phyloP scores from a whole-genome alignment of 306 rosid species.

The Fragaria iinumae region DNA sequence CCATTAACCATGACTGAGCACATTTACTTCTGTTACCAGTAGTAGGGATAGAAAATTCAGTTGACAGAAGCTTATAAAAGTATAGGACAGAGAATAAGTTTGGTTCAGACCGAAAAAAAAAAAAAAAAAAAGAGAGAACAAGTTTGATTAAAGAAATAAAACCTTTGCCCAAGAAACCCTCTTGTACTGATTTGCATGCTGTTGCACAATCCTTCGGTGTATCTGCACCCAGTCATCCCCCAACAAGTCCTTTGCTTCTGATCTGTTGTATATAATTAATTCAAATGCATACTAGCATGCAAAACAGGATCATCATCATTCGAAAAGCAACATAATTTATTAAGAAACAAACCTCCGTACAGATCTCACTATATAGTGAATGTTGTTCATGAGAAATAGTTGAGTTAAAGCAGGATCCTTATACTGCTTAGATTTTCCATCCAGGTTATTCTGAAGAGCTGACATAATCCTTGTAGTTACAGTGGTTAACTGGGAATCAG shows the following conservation, averaged over 20 bases:
- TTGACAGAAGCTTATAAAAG: background rate
- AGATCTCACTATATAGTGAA: slow-evolving; percentile 96
- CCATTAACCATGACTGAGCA: background rate
- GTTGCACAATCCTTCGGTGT: slow-evolving; percentile 94
- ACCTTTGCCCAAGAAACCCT: slow-evolving; percentile 99
- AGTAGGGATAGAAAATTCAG: background rate
- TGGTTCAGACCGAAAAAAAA: background rate
- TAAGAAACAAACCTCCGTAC: slow-evolving; percentile 67
- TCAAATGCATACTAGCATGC: slow-evolving; percentile 12
- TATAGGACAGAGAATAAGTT: background rate
- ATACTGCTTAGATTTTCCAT: slow-evolving; percentile 95
- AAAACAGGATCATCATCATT: slow-evolving; percentile 12
- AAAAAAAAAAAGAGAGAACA: too few relatives aligned
- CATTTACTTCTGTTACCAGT: background rate
- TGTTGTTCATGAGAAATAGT: slow-evolving; percentile 94
- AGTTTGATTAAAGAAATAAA: slow-evolving; percentile 15
- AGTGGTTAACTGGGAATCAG: slow-evolving; percentile 65
- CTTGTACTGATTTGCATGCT: slow-evolving; percentile 98
- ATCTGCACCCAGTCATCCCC: slow-evolving; percentile 99
- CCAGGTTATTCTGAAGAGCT: slow-evolving; percentile 93
- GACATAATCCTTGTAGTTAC: slow-evolving; percentile 89
- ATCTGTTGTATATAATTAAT: slow-evolving; percentile 50
- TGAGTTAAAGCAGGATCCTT: slow-evolving; percentile 88
- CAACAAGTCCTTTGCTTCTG: slow-evolving; percentile 94
- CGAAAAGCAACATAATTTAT: background rate